Conservation (phyloP, 441 rosid genomes). For the Sinapis alba region DNA sequence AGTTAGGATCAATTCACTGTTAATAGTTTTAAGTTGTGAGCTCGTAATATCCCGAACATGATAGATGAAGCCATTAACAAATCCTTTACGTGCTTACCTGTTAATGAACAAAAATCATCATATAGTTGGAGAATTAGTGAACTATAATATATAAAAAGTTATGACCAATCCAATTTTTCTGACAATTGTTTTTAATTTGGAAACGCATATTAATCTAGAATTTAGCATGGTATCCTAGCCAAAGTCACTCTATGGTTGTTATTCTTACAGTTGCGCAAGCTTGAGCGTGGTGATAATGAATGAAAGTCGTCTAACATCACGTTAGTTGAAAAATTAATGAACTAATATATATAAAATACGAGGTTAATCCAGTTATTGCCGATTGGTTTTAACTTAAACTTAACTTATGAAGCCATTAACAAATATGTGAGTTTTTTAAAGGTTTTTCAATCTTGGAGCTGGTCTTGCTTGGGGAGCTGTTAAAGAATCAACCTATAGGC, state of each 20-base stretch:
- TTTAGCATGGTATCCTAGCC: background rate
- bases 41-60: background rate
- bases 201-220: no score
- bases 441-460: constrained; percentile 98
- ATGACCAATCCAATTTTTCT: background rate
- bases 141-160: background rate
- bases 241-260: background rate
- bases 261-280: no score
- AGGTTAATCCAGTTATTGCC: no score
- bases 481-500: constrained; percentile 87
- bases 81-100: background rate
- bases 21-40: background rate
- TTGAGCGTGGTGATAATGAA: no score
- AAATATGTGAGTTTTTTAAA: constrained; percentile 47
- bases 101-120: background rate
- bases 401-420: background rate
- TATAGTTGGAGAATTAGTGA: background rate
- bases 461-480: constrained; percentile 96
- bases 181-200: background rate
- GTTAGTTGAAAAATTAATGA: background rate
- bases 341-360: no score
- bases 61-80: background rate
- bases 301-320: background rate
- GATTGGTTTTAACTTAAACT: no score
- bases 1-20: background rate